Percentiles rank a stretch among this genome's conserved stretches.
Evolutionary conservation across 1,139 yeast species (phyloP).

Genomic region (Candida frijolesensis): DNA sequence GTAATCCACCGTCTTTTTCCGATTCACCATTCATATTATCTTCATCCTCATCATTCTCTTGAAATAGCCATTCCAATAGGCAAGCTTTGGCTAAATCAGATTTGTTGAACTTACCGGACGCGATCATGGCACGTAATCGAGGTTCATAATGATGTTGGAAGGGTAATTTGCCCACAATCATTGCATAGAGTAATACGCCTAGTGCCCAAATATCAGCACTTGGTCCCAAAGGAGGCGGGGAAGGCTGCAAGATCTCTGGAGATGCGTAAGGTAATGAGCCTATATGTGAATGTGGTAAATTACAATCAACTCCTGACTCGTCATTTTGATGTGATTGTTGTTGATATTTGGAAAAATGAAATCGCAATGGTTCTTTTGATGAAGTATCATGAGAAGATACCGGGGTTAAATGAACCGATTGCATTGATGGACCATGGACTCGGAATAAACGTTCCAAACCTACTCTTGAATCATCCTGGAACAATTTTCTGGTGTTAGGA

Average conservation of each 20-base stretch:
- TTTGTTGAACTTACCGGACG: constrained; percentile 63
- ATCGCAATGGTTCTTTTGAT: background rate
- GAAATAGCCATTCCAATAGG: constrained; percentile 29
- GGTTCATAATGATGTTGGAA: constrained; percentile 85
- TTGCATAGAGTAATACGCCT: constrained; percentile 75
- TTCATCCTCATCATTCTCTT: constrained; percentile 16
- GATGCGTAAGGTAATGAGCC: constrained; percentile 94
- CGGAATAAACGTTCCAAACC: constrained; percentile 31
- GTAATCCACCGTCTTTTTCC: constrained; percentile 12
- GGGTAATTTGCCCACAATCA: constrained; percentile 75
- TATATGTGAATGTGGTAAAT: constrained; percentile 64
- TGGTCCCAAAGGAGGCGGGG: constrained; percentile 71
- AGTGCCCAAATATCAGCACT: constrained; percentile 89
- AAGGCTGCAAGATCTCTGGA: constrained; percentile 74
- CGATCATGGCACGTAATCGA: constrained; percentile 68
- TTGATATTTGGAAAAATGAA: constrained; percentile 6
- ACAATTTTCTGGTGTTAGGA: constrained; percentile 20
- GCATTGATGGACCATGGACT: constrained; percentile 39
- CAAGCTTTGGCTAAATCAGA: constrained; percentile 40
- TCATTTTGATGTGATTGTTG: constrained; percentile 1
- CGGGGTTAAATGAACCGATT: constrained; percentile 38
- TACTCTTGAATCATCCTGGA: constrained; percentile 34
- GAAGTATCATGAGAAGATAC: constrained; percentile 19
- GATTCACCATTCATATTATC: constrained; percentile 8
- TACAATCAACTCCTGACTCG: constrained; percentile 28